phyloP scores from a whole-genome alignment of 1,284 basidiomycete genomes.

The Malassezia yamatoensis region DNA sequence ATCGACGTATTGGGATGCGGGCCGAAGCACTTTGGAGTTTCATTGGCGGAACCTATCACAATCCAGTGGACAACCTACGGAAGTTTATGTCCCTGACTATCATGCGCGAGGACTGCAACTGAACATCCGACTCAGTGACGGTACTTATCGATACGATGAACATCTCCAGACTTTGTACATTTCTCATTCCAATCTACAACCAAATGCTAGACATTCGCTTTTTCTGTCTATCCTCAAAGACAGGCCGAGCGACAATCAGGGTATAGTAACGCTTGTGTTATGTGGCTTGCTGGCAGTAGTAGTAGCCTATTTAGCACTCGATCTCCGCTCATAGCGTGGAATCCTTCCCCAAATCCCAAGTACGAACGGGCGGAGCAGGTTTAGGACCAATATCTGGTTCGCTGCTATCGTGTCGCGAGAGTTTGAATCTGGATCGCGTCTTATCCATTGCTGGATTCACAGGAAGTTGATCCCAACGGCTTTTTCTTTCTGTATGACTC shows the following conservation, averaged over 20 bases:
- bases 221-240: constrained; percentile 12
- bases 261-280: background rate
- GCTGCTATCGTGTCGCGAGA: no score
- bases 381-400: background rate
- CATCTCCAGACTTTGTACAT: constrained; percentile 27
- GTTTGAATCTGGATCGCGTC: no score
- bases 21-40: constrained; percentile 29
- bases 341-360: constrained; percentile 17
- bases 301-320: background rate
- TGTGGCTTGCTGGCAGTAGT: background rate
- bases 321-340: background rate
- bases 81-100: constrained; percentile 32
- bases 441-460: no score
- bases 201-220: constrained; percentile 21
- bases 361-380: constrained; percentile 1
- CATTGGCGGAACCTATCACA: constrained; percentile 29
- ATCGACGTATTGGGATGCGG: constrained; percentile 26
- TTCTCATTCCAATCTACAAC: constrained; percentile 17
- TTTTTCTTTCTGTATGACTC: background rate
- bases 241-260: background rate
- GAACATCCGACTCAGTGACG: background rate
- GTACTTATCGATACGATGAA: constrained; percentile 1
- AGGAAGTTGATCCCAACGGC: background rate
- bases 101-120: constrained; percentile 12
- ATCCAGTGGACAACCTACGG: constrained; percentile 18